Conservation (phyloP, 768 basidiomycete genomes). For the Lentinula detonsa region DNA sequence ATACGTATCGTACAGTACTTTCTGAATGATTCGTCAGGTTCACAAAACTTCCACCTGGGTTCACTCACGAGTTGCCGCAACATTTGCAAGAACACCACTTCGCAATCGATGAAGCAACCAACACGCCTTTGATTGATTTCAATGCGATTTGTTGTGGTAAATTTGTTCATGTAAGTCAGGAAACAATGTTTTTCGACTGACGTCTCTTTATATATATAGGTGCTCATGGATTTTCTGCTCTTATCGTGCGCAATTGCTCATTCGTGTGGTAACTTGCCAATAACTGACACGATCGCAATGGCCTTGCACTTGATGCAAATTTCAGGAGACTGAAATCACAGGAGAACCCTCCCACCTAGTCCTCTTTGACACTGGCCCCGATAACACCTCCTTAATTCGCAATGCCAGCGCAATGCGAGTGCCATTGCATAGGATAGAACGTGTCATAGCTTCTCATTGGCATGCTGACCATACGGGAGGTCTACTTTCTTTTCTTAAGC, state of each 20-base stretch:
- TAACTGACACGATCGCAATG: not conserved
- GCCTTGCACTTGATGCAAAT: too few species aligned
- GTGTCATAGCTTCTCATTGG: conserved; percentile 76
- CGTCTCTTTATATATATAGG: conserved; percentile 30
- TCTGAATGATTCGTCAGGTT: conserved; percentile 41
- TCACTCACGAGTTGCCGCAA: conserved; percentile 62
- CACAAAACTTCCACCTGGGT: conserved; percentile 73
- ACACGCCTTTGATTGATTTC: conserved; percentile 64
- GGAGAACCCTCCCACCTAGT: conserved; percentile 43
- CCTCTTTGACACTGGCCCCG: conserved; percentile 84
- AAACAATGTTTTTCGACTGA: not conserved
- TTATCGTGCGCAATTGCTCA: conserved; percentile 48
- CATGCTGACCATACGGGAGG: conserved; percentile 74
- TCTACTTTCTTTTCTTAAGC: conserved; percentile 55
- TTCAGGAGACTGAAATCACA: conserved; percentile 51
- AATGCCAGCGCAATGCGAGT: conserved; percentile 60
- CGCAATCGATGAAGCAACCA: conserved; percentile 30
- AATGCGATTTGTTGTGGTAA: conserved; percentile 67
- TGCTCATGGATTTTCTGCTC: conserved; percentile 79
- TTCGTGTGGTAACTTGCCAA: not conserved
- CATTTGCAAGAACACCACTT: conserved; percentile 50
- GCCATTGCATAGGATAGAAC: conserved; percentile 46
- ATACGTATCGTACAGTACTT: not conserved
- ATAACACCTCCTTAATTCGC: conserved; percentile 66
- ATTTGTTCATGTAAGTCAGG: not conserved